These are phyloP conservation scores for Prosopis cineraria DNA, from an alignment of 306 rosid genomes.

Conservation along the genomic window DNA sequence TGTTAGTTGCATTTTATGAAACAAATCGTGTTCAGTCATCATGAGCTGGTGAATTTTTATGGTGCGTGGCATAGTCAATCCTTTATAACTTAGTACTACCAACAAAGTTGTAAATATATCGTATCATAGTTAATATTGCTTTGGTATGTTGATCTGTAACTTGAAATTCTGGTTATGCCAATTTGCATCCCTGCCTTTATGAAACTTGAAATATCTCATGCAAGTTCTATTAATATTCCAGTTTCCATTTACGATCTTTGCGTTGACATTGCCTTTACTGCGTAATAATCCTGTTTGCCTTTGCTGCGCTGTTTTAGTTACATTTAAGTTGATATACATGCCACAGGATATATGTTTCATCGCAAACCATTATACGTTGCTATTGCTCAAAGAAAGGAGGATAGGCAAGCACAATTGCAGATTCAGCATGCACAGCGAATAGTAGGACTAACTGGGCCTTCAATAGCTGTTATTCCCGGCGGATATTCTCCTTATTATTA, in stretches of 20 bases:
- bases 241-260: constrained; percentile 18
- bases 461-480: constrained; percentile 62
- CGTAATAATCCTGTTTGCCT: too few relatives aligned
- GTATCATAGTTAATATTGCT: neutral
- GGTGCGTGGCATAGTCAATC: neutral
- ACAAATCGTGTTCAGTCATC: neutral
- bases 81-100: neutral
- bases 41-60: neutral
- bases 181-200: constrained; percentile 3
- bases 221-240: neutral
- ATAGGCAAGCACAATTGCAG: constrained; percentile 75
- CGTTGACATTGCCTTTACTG: constrained; percentile 35
- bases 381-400: constrained; percentile 89
- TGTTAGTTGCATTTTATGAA: neutral
- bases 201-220: constrained; percentile 12
- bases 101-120: constrained; percentile 17
- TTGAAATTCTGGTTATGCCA: constrained; percentile 20
- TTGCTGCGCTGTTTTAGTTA: neutral
- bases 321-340: constrained; percentile 28
- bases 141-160: constrained; percentile 19
- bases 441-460: constrained; percentile 58
- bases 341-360: constrained; percentile 77
- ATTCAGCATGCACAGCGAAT: constrained; percentile 62
- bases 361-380: constrained; percentile 84
- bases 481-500: constrained; percentile 79